Base-by-base conservation (phyloP, 2,329 filamentous ascomycete genomes). In the Calonectria pauciramosa region DNA sequence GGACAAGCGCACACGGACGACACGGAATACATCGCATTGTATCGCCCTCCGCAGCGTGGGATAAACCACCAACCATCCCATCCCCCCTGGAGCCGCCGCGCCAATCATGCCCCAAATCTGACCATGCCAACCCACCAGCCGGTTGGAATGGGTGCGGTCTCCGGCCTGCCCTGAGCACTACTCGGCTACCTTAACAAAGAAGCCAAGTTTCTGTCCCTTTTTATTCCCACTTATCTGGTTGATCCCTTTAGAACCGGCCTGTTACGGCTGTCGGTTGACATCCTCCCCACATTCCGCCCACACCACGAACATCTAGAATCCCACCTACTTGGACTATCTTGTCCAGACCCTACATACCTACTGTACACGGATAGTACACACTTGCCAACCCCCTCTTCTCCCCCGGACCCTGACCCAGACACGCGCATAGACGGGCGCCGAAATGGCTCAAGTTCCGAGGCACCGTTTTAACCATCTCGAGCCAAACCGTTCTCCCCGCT, bases 61-160 rank as follows among this genome's bases (percentile, higher is more conserved):
- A 47, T 34, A 49, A 49, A 65, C 26, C 38, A 41, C 26, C 36
- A 47, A 28, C 38, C 60, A 64, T 32, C 41, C 23, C 26, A n/a
- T 32, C 54, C 44, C 28, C 56, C 56, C 56, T 63, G 56, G 23
- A 11, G 34, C 36, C 56, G 34, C 36, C 16, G 16, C 56, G 56
- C 56, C 56, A 63, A 63, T 63, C 56, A 63, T 49, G 44, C 32
- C 51, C 34, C 54, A 14, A 63, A 51, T 44, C 49, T 28, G 20
- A 18, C 18, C 65, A 30, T 26, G 32, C 32, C 71, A 41, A 20
- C 59, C 38, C 56, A 65, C 52, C 52, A 10, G 34, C 41, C n/a
- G 32, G 78, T 77, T 78, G 76, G 76, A 73, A 77, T 79, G 79
- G 78, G 79, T 78, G 73, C 77, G 70, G 76, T 79, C 74, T 81